phyloP scores from a whole-genome alignment of 345 rosid species.

The Hevea brasiliensis region DNA sequence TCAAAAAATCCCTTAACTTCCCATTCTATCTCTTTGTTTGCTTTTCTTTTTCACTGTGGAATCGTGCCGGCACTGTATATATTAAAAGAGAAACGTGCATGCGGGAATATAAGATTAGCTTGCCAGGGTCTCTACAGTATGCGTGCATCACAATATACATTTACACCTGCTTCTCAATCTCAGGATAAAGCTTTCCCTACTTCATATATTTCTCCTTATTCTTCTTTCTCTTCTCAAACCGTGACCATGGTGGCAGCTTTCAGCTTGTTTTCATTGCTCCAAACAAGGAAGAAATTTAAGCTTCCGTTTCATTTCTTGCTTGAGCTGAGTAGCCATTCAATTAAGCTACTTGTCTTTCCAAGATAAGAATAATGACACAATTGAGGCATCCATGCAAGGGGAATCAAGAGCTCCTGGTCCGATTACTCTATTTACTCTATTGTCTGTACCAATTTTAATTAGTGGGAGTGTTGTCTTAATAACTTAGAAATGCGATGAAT shows the following conservation, averaged over 20 bases:
- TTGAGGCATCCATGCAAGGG: slow-evolving; percentile 33
- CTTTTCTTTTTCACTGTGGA: slow-evolving; percentile 25
- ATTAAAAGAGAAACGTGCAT: slow-evolving; percentile 30
- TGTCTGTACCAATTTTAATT: background rate
- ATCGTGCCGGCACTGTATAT: slow-evolving; percentile 26
- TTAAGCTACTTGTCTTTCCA: slow-evolving; percentile 6
- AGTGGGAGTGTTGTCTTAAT: background rate
- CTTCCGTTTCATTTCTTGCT: slow-evolving; percentile 11
- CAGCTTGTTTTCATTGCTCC: background rate
- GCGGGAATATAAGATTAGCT: slow-evolving; percentile 37
- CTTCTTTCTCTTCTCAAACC: background rate
- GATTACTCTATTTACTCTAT: slow-evolving; percentile 11
- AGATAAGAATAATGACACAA: background rate
- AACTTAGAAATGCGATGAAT: no score
- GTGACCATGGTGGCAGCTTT: slow-evolving; percentile 9
- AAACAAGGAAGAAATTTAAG: background rate
- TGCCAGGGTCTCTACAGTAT: background rate
- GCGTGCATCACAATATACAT: slow-evolving; percentile 4
- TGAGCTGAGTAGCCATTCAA: slow-evolving; percentile 11
- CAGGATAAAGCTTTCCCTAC: background rate
- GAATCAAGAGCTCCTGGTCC: slow-evolving; percentile 65
- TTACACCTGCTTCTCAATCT: background rate
- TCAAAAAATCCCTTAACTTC: slow-evolving; percentile 2
- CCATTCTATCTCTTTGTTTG: slow-evolving; percentile 5
- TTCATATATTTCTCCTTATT: no score